Evolutionary conservation across 202 grass and related monocot species (phyloP), one percentile per base, ranked within the genome.

Genomic region (Alloteropsis angusta): DNA sequence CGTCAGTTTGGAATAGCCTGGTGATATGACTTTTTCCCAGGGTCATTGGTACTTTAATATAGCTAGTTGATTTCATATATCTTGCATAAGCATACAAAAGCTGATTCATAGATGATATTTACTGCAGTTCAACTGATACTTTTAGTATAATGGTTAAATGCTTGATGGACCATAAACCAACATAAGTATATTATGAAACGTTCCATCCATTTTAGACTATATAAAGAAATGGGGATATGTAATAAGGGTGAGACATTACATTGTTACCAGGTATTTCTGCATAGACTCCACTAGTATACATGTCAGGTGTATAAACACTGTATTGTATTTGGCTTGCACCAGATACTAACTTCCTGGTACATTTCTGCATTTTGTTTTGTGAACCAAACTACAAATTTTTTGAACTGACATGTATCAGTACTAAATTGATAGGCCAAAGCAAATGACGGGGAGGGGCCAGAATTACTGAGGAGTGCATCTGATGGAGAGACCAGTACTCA

Each of bases 381-480:
- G 37, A 68, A 68, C 50, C 42, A 75, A 50, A 80, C 9, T 77
- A 54, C 60, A 77, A 16, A 66, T 58, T 37, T 1, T 4, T 54
- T 73, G n/a, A 67, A 16, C 25, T 85, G 6, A 82, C 8, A 0
- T 73, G 10, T 12, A 48, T 6, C 66, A 68, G 18, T 88, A 74
- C 72, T 78, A 67, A 78, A 88, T 74, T 57, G 58, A 81, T 76
- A 96, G 96, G 92, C 90, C 68, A 99, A 99, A 84, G 92, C 92
- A 77, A 99, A 99, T 74, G 92, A 90, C 63, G 92, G 96, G 46
- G 90, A 99, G 39, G 96, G 96, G n/a, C 92, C 96, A 82, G 92
- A 99, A 79, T 90, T 99, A 84, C 90, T 99, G 65, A 76, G 90
- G 60, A 89, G 86, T 91, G 85, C 72, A 17, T 89, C 86, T 25